These are phyloP conservation scores for Kwoniella shandongensis DNA, from an alignment of 768 basidiomycete species.

Conservation along the genomic window DNA sequence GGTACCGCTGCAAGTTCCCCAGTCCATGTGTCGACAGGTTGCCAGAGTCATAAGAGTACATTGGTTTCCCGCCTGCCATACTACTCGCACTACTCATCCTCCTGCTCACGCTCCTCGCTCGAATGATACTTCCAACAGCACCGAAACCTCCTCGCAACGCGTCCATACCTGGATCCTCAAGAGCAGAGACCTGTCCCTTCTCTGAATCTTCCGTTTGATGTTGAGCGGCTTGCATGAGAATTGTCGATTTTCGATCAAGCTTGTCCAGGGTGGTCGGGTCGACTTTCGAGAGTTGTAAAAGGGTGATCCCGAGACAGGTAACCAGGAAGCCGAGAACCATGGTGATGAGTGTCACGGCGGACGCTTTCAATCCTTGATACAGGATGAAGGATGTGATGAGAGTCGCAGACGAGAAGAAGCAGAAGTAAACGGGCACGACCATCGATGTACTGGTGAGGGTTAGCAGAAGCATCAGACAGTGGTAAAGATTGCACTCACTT, in stretches of 20 bases:
- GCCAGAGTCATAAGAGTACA: constrained; percentile 32
- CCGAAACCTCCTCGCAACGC: constrained; percentile 88
- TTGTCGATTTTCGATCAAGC: constrained; percentile 84
- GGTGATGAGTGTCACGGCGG: constrained; percentile 76
- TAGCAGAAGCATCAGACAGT: too few species aligned
- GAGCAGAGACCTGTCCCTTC: constrained; percentile 66
- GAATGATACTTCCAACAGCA: constrained; percentile 83
- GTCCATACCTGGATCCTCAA: constrained; percentile 91
- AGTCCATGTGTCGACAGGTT: constrained; percentile 53
- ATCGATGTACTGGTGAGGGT: constrained; percentile 59
- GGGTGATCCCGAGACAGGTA: constrained; percentile 73
- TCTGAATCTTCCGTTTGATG: constrained; percentile 66
- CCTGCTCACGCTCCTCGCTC: constrained; percentile 48
- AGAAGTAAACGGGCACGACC: constrained; percentile 56
- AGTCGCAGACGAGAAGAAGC: constrained; percentile 56
- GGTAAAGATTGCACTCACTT: constrained; percentile 28
- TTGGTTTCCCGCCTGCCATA: constrained; percentile 31
- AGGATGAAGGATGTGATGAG: constrained; percentile 62
- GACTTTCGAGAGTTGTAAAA: constrained; percentile 74
- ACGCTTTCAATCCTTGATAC: constrained; percentile 82
- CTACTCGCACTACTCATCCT: constrained; percentile 41
- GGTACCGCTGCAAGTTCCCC: constrained; percentile 69
- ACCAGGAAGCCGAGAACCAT: constrained; percentile 84
- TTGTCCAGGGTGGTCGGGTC: constrained; percentile 70
- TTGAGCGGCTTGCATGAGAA: constrained; percentile 83